These are phyloP conservation scores for Psilocybe tampanensis DNA, from an alignment of 768 basidiomycete species.

Conservation along the genomic window DNA sequence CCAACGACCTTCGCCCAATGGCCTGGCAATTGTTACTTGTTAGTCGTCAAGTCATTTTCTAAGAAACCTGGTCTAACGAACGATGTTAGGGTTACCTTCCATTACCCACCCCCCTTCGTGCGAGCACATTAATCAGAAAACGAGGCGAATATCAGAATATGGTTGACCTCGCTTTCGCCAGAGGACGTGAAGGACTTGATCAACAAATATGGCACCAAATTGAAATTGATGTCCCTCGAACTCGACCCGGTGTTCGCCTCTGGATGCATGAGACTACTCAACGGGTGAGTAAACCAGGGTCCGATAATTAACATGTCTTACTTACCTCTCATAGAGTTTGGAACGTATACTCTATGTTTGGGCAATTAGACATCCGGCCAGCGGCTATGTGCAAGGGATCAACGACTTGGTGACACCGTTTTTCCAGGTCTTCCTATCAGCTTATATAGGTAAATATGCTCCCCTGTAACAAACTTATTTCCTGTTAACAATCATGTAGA, in stretches of 20 bases:
- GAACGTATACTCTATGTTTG: slow-evolving; percentile 97
- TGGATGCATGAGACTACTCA: slow-evolving; percentile 95
- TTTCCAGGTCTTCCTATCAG: slow-evolving; percentile 94
- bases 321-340: slow-evolving; percentile 61
- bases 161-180: slow-evolving; percentile 87
- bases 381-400: slow-evolving; percentile 98
- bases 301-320: slow-evolving; percentile 7
- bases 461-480: background rate
- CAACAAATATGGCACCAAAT: slow-evolving; percentile 99
- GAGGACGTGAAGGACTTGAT: slow-evolving; percentile 84
- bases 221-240: slow-evolving; percentile 96
- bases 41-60: slow-evolving; percentile 30
- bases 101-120: slow-evolving; percentile 73
- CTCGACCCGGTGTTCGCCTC: slow-evolving; percentile 84
- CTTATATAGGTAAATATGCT: slow-evolving; percentile 75
- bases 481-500: slow-evolving; percentile 48
- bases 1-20: slow-evolving; percentile 82
- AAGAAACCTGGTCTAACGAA: slow-evolving; percentile 8
- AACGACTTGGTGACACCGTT: slow-evolving; percentile 98
- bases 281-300: slow-evolving; percentile 53
- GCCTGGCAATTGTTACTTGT: slow-evolving; percentile 95
- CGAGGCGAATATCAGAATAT: slow-evolving; percentile 90
- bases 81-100: slow-evolving; percentile 85
- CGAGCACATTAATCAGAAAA: slow-evolving; percentile 82
- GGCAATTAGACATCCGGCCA: slow-evolving; percentile 98